Base-by-base conservation (phyloP, 345 rosid species). In the Jatropha curcas region DNA sequence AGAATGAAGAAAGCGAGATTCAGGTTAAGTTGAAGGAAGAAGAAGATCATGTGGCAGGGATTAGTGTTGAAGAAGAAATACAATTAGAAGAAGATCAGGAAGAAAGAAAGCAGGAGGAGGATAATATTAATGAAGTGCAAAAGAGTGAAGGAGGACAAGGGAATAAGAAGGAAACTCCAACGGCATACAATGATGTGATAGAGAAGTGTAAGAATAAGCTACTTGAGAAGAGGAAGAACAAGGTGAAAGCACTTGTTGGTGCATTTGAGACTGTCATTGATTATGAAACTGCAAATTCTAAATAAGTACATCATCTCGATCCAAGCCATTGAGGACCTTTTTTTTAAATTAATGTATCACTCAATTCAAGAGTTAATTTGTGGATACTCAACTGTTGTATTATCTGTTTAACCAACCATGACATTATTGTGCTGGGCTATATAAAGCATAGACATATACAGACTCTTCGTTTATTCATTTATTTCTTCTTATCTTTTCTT, bases 221-320 rank as follows among this genome's bases (percentile, higher is more conserved):
- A 20, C 82, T 86, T 51, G 88, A 84, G 80, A 76, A 78, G 77
- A 92, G 88, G 84, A 92, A 82, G 88, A 94, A 89, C 92, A 94
- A 87, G 69, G 98, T 94, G 65, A 84, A 69, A 62, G 96, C 97
- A 50, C 77, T 94, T 70, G 98, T 86, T 24, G 97, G 98, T 37
- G 98, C 98, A 25, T 94, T 94, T 61, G 88, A 94, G 86, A 90
- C 93, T 22, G 98, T 90, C 77, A 94, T 94, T 25, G 95, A 88
- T 73, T 85, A 90, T 65, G 91, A 93, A 85, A 73, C 94, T 57
- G 82, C 84, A 25, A 75, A 80, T 51, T 79, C 90, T 66, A 86
- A 85, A n/a, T 48, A 50, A 48, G 31, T 35, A 67, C 5, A 48
- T 13, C 5, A 16, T 1, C 16, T 48, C 5, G 4, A 48, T 48